These are phyloP conservation scores for Voacanga thouarsii DNA, from an alignment of 257 asterid species.

Conservation along the genomic window DNA sequence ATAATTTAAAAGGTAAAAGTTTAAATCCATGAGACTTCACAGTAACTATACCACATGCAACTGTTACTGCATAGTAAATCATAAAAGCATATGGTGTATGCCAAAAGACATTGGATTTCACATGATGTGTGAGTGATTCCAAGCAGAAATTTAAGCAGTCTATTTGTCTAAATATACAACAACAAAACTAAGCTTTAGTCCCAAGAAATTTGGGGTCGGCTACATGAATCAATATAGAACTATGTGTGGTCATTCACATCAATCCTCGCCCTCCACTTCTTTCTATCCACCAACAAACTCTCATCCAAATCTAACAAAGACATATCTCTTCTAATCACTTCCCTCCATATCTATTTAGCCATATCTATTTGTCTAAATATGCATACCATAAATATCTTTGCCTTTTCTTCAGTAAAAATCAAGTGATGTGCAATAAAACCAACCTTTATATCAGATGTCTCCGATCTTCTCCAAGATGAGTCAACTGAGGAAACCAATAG, in stretches of 20 bases:
- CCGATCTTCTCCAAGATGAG: constrained; percentile 85
- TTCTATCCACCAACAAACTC: too few relatives aligned
- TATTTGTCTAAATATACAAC: too few relatives aligned
- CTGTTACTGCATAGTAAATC: background rate
- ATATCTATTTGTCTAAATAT: too few relatives aligned
- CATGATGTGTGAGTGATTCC: background rate
- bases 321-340: too few relatives aligned
- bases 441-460: constrained; percentile 88
- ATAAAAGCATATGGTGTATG: background rate
- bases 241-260: too few relatives aligned
- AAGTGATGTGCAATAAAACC: constrained; percentile 5
- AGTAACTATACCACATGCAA: background rate
- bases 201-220: too few relatives aligned
- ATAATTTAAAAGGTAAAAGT: background rate
- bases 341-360: too few relatives aligned
- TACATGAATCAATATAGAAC: too few relatives aligned
- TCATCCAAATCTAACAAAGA: too few relatives aligned
- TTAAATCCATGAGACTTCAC: background rate
- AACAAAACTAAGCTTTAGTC: too few relatives aligned
- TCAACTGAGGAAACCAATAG: constrained; percentile 79
- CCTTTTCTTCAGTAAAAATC: background rate
- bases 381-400: background rate
- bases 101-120: background rate
- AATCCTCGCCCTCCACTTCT: too few relatives aligned
- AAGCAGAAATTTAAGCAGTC: background rate